A percentile compares a stretch with the other conserved stretches of the same genome.
Evolutionary conservation across 805 yeast species (phyloP).

Genomic region (Groenewaldozyma tartarivorans): DNA sequence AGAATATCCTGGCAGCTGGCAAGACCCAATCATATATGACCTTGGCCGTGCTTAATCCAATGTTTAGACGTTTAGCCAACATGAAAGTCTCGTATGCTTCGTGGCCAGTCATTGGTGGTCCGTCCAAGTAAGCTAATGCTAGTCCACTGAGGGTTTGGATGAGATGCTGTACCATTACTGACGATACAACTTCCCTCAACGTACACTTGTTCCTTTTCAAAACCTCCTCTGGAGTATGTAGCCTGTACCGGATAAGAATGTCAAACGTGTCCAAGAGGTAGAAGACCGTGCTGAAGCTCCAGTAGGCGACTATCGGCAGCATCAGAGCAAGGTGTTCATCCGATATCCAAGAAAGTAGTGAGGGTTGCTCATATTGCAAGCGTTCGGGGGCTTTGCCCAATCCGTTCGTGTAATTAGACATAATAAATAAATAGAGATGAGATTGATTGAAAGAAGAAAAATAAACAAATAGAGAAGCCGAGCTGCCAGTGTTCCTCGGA

Average conservation of each 20-base stretch:
- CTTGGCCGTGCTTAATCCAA: conserved; percentile 31
- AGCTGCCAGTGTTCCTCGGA: too few relatives aligned
- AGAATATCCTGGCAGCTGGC: conserved; percentile 44
- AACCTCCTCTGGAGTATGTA: conserved; percentile 89
- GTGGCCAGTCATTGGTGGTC: conserved; percentile 36
- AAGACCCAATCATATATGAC: conserved; percentile 53
- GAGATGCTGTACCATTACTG: conserved; percentile 76
- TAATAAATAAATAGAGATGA: not conserved
- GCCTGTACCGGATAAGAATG: conserved; percentile 73
- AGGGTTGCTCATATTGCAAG: conserved; percentile 2
- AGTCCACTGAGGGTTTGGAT: conserved; percentile 71
- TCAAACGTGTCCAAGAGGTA: conserved; percentile 65
- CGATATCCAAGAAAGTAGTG: conserved; percentile 44
- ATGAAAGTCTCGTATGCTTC: conserved; percentile 41
- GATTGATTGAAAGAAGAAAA: not conserved
- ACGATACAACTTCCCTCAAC: conserved; percentile 58
- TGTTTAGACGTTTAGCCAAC: conserved; percentile 30
- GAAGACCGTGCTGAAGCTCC: conserved; percentile 68
- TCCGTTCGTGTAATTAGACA: not conserved
- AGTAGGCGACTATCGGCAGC: conserved; percentile 74
- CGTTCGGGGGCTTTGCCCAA: conserved; percentile 4
- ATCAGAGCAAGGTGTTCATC: conserved; percentile 66
- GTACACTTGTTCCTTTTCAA: conserved; percentile 65
- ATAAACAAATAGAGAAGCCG: too few relatives aligned
- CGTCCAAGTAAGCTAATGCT: conserved; percentile 45